Conservation (phyloP, 768 basidiomycete genomes). For the Sporobolomyces roseus region DNA sequence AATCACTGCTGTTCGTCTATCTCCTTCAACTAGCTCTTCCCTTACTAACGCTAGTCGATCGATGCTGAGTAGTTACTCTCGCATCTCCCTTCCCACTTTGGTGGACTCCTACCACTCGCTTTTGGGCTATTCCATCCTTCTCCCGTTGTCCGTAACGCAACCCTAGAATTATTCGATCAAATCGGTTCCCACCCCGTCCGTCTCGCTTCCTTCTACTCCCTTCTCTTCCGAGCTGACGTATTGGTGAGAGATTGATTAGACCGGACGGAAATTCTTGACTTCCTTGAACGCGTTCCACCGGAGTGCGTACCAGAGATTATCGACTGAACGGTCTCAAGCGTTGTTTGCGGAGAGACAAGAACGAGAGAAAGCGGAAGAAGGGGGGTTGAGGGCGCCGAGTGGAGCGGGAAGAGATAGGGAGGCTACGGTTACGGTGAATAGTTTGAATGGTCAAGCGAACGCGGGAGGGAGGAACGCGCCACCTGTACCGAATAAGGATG, state of each 20-base stretch:
- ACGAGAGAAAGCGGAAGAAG: background rate
- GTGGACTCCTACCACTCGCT: conserved; percentile 77
- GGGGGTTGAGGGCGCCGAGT: background rate
- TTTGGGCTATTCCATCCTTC: conserved; percentile 89
- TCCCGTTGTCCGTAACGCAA: conserved; percentile 67
- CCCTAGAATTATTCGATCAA: conserved; percentile 78
- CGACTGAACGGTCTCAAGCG: conserved; percentile 16
- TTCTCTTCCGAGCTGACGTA: background rate
- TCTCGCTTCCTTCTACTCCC: background rate
- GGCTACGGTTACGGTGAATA: conserved; percentile 17
- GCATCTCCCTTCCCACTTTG: conserved; percentile 65
- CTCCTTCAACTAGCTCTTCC: background rate
- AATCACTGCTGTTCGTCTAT: conserved; percentile 68
- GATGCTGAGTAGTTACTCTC: conserved; percentile 65
- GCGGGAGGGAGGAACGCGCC: background rate
- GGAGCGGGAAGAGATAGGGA: conserved; percentile 5
- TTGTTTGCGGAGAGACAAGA: background rate
- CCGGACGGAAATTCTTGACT: conserved; percentile 72
- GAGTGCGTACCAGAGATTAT: conserved; percentile 64
- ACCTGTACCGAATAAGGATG: conserved; percentile 2
- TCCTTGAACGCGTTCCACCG: conserved; percentile 83
- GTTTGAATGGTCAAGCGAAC: background rate
- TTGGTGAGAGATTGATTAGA: conserved; percentile 51
- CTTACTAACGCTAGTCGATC: background rate
- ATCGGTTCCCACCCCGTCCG: conserved; percentile 71